Conservation (phyloP, 208 protist genomes). For the Trypanosoma cruzi region DNA sequence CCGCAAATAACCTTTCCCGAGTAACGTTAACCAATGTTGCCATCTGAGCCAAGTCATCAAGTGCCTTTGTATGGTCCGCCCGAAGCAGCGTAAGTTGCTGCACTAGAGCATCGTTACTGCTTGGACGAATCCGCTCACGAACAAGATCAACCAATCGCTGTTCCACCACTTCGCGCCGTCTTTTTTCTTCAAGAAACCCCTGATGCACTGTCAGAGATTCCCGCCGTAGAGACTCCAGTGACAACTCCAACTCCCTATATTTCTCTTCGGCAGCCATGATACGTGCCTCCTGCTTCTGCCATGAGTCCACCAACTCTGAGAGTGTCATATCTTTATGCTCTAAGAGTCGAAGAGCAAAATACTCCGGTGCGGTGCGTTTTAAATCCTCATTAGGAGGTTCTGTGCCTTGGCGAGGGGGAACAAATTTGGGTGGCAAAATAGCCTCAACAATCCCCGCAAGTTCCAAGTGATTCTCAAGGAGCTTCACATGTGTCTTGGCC, state of each 20-base stretch:
- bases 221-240: slow-evolving; percentile 46
- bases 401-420: slow-evolving; percentile 21
- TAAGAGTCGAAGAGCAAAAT: slow-evolving; percentile 73
- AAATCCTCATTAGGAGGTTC: slow-evolving; percentile 21
- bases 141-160: slow-evolving; percentile 78
- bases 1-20: slow-evolving; percentile 39
- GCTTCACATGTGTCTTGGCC: slow-evolving; percentile 56
- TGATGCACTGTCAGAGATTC: slow-evolving; percentile 69
- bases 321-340: slow-evolving; percentile 78
- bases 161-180: slow-evolving; percentile 74
- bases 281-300: slow-evolving; percentile 61
- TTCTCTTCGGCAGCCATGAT: slow-evolving; percentile 42
- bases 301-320: slow-evolving; percentile 78
- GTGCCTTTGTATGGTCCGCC: slow-evolving; percentile 55
- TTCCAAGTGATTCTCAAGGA: slow-evolving; percentile 67
- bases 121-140: slow-evolving; percentile 56
- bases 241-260: slow-evolving; percentile 35
- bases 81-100: slow-evolving; percentile 62
- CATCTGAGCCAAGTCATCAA: slow-evolving; percentile 79
- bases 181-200: slow-evolving; percentile 70
- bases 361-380: slow-evolving; percentile 50
- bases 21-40: slow-evolving; percentile 60
- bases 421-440: slow-evolving; percentile 31
- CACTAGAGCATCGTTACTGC: slow-evolving; percentile 32
- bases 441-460: slow-evolving; percentile 63